Base-by-base conservation (phyloP, 345 rosid genomes). In the Corchorus capsularis region DNA sequence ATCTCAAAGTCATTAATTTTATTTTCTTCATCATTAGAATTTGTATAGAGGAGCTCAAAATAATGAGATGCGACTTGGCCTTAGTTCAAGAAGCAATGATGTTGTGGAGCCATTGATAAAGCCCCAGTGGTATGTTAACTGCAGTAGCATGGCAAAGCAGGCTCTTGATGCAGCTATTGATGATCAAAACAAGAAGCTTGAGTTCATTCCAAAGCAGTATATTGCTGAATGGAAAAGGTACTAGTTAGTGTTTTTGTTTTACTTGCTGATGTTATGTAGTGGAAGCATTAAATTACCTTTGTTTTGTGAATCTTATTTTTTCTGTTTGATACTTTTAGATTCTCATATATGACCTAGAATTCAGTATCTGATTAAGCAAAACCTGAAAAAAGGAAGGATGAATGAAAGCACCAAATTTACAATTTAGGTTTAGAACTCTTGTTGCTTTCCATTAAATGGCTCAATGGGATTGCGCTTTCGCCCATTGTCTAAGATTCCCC, bases 211-310 rank as follows among this genome's bases (percentile, higher is more conserved):
- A 7, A 90, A 89, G 75, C 98, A 93, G 78, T 93, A 92, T 81
- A 79, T 86, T 66, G 97, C 98, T 39, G 98, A 96, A 63, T 92
- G 95, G 95, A 96, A 89, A 85, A 96, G 97, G 99, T 96, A 52
- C 47, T 77, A 12, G 17, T 17, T 62, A 77, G 55, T 61, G 27
- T 41, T 64, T 10, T 69, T 69, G 78, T 65, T 45, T 46, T 47
- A 14, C 49, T 63, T 32, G 32, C 35, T 70, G 50, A 7, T 5
- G 35, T 4, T 68, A 12, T 56, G 47, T 39, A 14, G 4, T 49
- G 37, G 55, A 49, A 11, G 27, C 27, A 27, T 27, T 27, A 27
- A 27, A 27, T 27, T 27, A 1, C 27, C 27, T 27, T 27, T 27
- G 27, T 71, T 27, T 16, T 17, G 10, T 19, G 27, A 27, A 27